phyloP scores from a whole-genome alignment of 177 flowering plant genomes.

The Vitis hybrid region DNA sequence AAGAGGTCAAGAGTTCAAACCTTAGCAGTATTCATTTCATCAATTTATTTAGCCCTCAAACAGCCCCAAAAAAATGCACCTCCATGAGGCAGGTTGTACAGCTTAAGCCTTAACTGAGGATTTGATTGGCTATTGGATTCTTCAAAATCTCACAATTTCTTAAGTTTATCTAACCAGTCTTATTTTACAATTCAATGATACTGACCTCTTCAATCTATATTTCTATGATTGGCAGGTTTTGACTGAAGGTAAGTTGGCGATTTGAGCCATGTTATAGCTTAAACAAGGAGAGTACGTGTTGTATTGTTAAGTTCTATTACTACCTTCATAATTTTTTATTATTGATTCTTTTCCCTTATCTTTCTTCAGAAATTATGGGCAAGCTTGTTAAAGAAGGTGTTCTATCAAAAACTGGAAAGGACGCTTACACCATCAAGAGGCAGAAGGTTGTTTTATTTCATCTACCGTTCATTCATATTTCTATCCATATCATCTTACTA shows the following conservation, averaged over 20 bases:
- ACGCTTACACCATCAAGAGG: conserved; percentile 51
- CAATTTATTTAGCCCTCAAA: too few species aligned
- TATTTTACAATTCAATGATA: background rate
- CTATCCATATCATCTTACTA: background rate
- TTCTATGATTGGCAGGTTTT: conserved; percentile 51
- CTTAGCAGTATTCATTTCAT: too few species aligned
- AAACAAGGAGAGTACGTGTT: conserved; percentile 1
- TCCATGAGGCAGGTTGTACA: too few species aligned
- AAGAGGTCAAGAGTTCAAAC: too few species aligned
- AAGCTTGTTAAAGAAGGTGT: conserved; percentile 65
- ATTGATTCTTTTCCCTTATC: conserved; percentile 3
- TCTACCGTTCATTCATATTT: background rate
- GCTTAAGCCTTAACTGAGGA: too few species aligned
- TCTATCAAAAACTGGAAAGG: conserved; percentile 56
- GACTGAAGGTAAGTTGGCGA: conserved; percentile 65
- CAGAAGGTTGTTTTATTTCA: conserved; percentile 44
- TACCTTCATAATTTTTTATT: background rate
- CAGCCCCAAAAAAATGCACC: too few species aligned
- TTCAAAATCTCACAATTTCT: background rate
- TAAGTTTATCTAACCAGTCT: background rate
- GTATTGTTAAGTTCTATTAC: background rate
- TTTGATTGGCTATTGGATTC: background rate
- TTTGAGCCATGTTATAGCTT: conserved; percentile 1
- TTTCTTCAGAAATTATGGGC: conserved; percentile 68
- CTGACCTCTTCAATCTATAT: background rate